Conservation (phyloP, 805 yeast species). For the Pichia membranifaciens region DNA sequence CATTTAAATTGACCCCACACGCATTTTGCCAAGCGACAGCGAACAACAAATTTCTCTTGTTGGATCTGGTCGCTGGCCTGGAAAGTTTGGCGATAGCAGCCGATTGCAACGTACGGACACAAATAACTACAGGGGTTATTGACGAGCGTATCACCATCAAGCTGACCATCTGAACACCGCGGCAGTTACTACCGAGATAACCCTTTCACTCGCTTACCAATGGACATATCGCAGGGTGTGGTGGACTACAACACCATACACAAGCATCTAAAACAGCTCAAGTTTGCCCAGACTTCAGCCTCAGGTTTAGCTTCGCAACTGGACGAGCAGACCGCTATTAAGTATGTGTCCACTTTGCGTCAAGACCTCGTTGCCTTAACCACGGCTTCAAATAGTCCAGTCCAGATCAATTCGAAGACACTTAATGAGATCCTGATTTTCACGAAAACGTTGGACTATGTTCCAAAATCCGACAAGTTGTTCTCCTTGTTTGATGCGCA, state of each 20-base stretch:
- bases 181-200: background rate
- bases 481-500: conserved; percentile 19
- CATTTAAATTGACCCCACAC: no score
- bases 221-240: conserved; percentile 1
- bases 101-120: no score
- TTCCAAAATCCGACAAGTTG: conserved; percentile 31
- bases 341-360: conserved; percentile 18
- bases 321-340: conserved; percentile 20
- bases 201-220: background rate
- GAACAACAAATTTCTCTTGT: no score
- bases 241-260: conserved; percentile 24
- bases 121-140: no score
- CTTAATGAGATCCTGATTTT: conserved; percentile 49
- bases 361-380: conserved; percentile 3
- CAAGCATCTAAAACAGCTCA: conserved; percentile 24
- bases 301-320: conserved; percentile 8
- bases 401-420: conserved; percentile 30
- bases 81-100: no score
- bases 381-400: background rate
- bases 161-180: no score
- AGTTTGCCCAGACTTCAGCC: background rate
- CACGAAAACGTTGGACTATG: conserved; percentile 44
- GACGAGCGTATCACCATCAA: no score
- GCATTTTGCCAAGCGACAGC: no score
- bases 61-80: no score